phyloP scores from a whole-genome alignment of 2,329 filamentous ascomycete species.

The Aspergillus neoniger region DNA sequence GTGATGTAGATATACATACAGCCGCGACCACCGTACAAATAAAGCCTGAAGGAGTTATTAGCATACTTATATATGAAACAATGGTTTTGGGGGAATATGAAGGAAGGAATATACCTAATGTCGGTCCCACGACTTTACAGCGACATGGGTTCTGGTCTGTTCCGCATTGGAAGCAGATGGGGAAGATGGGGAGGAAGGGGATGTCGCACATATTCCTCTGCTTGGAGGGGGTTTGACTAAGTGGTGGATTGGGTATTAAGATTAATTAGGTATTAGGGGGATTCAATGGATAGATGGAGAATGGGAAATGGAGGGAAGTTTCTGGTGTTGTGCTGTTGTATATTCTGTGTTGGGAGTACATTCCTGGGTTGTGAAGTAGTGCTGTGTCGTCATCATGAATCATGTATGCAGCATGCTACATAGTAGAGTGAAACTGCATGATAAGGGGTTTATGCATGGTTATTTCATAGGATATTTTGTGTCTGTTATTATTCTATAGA shows the following conservation, averaged over 20 bases:
- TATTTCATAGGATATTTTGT: too few species aligned
- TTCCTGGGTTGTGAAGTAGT: too few species aligned
- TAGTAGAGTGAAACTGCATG: too few species aligned
- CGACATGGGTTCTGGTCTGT: conserved; percentile 60
- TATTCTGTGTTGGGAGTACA: too few species aligned
- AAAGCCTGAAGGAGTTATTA: conserved; percentile 39
- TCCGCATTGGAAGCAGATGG: conserved; percentile 58
- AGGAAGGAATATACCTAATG: conserved; percentile 48
- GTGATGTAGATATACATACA: conserved; percentile 43
- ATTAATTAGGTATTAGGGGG: neutral
- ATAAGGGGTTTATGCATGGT: too few species aligned
- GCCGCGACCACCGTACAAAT: conserved; percentile 51
- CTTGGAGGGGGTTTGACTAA: neutral
- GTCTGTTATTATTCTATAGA: too few species aligned
- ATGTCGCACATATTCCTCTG: too few species aligned
- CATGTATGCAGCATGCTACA: too few species aligned
- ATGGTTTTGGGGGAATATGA: neutral
- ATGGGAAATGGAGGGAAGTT: neutral
- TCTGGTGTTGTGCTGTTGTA: neutral
- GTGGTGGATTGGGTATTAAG: too few species aligned
- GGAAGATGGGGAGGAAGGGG: conserved; percentile 51
- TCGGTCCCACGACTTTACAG: conserved; percentile 60
- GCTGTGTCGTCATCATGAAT: too few species aligned
- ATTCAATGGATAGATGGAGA: neutral
- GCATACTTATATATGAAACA: neutral